Base-by-base conservation (phyloP, 2,329 filamentous ascomycete genomes). In the Stachybotrys chlorohalonatus region DNA sequence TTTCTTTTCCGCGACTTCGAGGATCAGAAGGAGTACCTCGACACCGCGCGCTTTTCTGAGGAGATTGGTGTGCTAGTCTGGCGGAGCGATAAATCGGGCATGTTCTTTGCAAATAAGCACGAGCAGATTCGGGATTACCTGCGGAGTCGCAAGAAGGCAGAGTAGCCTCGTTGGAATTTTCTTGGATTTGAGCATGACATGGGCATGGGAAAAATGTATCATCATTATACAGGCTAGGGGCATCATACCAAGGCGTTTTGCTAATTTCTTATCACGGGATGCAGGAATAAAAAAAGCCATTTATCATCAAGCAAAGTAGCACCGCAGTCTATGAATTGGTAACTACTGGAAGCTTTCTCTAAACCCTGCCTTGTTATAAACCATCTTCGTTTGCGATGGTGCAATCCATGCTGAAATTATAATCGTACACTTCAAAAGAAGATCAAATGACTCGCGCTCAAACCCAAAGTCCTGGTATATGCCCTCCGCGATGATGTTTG, bases 1-100 rank as follows among this genome's bases (percentile, higher is more conserved):
- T 97, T 90, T 68, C 70, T 97, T 31, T 95, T 99, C 76, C 87
- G 87, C 65, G 93, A 97, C 59, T 96, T 97, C 66, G 83, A 84
- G 48, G 84, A 79, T 36, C 74, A 78, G 52, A 80, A 80, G 54
- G 88, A 92, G 67, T 94, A 90, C 66, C 76, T 81, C 52, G 84
- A 82, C 49, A 81, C 90, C 11, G 79, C 83, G 5, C 82, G 82
- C 56, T 94, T 96, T 70, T 93, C 94, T 0, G 87, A 93, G 62
- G 90, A 95, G 67, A 85, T 96, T 58, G 94, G 94, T 15, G 92
- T 99, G 32, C 69, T 96, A 65, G 82, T 89, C 4, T 97, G 93
- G 90, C 86, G 85, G 66, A 94, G 85, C 62, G 88, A 95, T 65
- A 75, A 77, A 53, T 86, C 85, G 68, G 82, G 86, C 58, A 86